Evolutionary conservation across 805 yeast genomes (phyloP).

Genomic region (Sugiyamaella floridensis): DNA sequence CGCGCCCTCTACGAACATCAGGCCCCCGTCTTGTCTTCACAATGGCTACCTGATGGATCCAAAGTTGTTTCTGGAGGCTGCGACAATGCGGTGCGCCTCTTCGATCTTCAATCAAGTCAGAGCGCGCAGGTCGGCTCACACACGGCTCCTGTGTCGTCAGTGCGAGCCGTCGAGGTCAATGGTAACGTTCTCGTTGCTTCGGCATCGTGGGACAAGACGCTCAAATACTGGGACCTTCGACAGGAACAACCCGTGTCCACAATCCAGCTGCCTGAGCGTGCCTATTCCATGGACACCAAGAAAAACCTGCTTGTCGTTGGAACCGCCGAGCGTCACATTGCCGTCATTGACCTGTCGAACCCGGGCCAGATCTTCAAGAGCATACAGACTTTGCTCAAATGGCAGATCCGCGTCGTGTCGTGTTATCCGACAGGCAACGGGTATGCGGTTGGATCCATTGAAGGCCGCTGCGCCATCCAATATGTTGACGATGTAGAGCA

Average conservation of each 20-base stretch:
- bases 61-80: constrained; percentile 85
- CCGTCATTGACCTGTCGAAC: constrained; percentile 62
- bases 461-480: constrained; percentile 93
- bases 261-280: constrained; percentile 79
- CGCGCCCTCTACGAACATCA: constrained; percentile 85
- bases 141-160: constrained; percentile 67
- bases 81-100: constrained; percentile 79
- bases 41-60: constrained; percentile 84
- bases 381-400: constrained; percentile 69
- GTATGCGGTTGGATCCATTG: constrained; percentile 85
- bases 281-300: constrained; percentile 78
- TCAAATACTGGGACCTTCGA: constrained; percentile 92
- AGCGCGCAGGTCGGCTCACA: constrained; percentile 79
- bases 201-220: constrained; percentile 95
- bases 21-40: constrained; percentile 74
- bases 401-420: constrained; percentile 75
- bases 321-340: constrained; percentile 82
- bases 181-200: constrained; percentile 74
- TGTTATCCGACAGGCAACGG: constrained; percentile 93
- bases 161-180: constrained; percentile 76
- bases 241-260: constrained; percentile 71
- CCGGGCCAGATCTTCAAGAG: constrained; percentile 79
- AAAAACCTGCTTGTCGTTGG: constrained; percentile 85
- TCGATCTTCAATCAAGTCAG: constrained; percentile 78
- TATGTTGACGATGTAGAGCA: constrained; percentile 65